Evolutionary conservation across 1,284 basidiomycete species (phyloP), one percentile per base, ranked within the genome.

Genomic region (Pseudozyma thailandica): DNA sequence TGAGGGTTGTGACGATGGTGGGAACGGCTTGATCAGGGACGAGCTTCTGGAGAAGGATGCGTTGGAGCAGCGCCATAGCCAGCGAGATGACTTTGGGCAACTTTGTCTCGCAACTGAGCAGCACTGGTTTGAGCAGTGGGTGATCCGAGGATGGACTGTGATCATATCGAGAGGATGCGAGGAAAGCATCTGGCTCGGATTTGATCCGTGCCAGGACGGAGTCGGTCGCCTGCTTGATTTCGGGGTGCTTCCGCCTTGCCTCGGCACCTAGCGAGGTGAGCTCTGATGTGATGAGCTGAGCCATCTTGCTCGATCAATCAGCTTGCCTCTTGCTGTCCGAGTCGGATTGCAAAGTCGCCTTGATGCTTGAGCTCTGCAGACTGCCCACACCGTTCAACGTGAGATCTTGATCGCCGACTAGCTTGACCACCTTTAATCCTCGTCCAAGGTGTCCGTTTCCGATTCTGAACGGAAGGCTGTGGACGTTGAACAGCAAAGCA

Each of bases 31-130:
- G 27, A 33, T 63, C 56, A 8, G 72, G 72, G 6, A 77, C 91
- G 13, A 92, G 92, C 79, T 90, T 90, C 68, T 95, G 88, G 1
- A 91, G 87, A 50, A 98, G 92, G 59, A 98, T 87, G 33, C 96
- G 89, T 82, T 98, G 94, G 31, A 98, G 87, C 0, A 93, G 92
- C 26, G 92, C 91, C 4, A 98, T 88, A 10, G 92, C 92, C 71
- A 98, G 92, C 1, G 91, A 91, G 49, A 97, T 90, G 46, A 97
- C 91, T 86, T 98, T 98, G 3, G 92, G 89, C 72, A 94, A 92
- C 84, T 91, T 93, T 10, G 93, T 96, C 43, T 90, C 89, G 82
- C 94, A 95, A 48, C 93, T 94, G 87, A 96, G 92, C 78, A 94
- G 92, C 3, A 98, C 90, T 0, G 96, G 94, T 47, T 89, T 87